These are phyloP conservation scores for Solanum microdontum DNA, from an alignment of 257 asterid genomes.

Conservation along the genomic window DNA sequence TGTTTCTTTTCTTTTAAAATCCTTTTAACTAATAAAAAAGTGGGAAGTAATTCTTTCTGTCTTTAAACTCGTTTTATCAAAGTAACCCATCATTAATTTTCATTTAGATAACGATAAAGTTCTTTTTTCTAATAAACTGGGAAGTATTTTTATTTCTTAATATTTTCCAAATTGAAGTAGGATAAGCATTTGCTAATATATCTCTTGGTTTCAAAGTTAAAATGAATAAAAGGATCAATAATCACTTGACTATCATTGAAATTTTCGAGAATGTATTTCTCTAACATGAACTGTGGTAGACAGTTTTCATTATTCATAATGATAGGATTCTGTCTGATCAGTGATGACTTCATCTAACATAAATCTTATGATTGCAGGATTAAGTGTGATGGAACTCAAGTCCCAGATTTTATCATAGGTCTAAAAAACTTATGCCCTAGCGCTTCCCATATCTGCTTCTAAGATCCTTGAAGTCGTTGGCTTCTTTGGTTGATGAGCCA, in stretches of 20 bases:
- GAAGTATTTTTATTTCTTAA: background rate
- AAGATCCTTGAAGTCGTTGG: slow-evolving; percentile 4
- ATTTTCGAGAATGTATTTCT: background rate
- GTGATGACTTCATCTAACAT: background rate
- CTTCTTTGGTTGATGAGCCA: slow-evolving; percentile 30
- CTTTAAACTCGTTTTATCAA: background rate
- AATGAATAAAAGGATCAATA: background rate
- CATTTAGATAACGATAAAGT: background rate
- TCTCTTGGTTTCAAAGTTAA: background rate
- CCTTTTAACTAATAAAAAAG: background rate
- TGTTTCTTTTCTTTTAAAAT: background rate
- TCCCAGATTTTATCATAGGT: background rate
- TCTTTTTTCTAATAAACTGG: background rate
- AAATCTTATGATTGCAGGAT: background rate
- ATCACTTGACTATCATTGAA: background rate
- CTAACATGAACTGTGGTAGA: background rate
- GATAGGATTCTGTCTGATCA: background rate
- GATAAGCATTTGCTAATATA: background rate
- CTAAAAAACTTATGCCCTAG: background rate
- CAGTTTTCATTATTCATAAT: background rate
- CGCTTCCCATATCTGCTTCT: slow-evolving; percentile 1
- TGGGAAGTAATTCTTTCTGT: background rate
- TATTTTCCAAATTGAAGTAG: background rate
- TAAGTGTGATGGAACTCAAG: background rate
- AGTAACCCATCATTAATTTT: background rate